Conservation (phyloP, 2,329 filamentous ascomycete species). For the Pestalotiopsis sp. region DNA sequence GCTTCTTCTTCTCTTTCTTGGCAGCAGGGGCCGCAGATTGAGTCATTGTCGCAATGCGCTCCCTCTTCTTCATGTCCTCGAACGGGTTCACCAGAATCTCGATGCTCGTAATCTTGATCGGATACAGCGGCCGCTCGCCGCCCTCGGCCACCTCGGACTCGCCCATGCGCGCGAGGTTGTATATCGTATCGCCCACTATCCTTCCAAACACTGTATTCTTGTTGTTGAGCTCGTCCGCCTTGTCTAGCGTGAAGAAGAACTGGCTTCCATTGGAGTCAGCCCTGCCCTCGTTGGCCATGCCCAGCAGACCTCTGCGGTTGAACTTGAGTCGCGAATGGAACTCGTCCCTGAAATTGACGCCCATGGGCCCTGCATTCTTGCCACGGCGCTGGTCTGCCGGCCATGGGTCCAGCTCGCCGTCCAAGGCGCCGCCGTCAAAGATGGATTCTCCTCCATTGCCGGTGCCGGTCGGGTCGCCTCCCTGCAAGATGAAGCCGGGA, state of each 20-base stretch:
- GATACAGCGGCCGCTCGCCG: slow-evolving; percentile 82
- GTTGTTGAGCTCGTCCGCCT: slow-evolving; percentile 80
- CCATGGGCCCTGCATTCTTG: slow-evolving; percentile 60
- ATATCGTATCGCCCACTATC: slow-evolving; percentile 91
- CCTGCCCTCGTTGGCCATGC: slow-evolving; percentile 90
- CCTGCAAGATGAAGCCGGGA: slow-evolving; percentile 90
- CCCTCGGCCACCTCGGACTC: slow-evolving; percentile 81
- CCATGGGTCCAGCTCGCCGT: slow-evolving; percentile 73
- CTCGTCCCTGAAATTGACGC: slow-evolving; percentile 76
- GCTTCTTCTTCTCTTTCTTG: slow-evolving; percentile 66
- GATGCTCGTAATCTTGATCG: slow-evolving; percentile 73
- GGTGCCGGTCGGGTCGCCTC: slow-evolving; percentile 91
- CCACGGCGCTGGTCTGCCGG: slow-evolving; percentile 68
- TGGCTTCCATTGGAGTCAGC: slow-evolving; percentile 88
- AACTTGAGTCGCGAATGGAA: slow-evolving; percentile 92
- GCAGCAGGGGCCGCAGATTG: slow-evolving; percentile 45
- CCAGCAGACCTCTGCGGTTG: slow-evolving; percentile 85
- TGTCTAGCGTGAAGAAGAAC: slow-evolving; percentile 93
- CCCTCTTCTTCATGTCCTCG: slow-evolving; percentile 75
- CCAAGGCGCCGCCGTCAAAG: slow-evolving; percentile 80
- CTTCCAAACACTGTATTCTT: slow-evolving; percentile 95
- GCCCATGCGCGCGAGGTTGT: slow-evolving; percentile 92
- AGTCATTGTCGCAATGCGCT: slow-evolving; percentile 55
- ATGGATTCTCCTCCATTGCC: slow-evolving; percentile 91
- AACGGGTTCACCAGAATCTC: slow-evolving; percentile 85